Percentiles rank a stretch among this genome's conserved stretches.
Evolutionary conservation across 352 stramenopile species (phyloP).

Genomic region (Pythium volutum): DNA sequence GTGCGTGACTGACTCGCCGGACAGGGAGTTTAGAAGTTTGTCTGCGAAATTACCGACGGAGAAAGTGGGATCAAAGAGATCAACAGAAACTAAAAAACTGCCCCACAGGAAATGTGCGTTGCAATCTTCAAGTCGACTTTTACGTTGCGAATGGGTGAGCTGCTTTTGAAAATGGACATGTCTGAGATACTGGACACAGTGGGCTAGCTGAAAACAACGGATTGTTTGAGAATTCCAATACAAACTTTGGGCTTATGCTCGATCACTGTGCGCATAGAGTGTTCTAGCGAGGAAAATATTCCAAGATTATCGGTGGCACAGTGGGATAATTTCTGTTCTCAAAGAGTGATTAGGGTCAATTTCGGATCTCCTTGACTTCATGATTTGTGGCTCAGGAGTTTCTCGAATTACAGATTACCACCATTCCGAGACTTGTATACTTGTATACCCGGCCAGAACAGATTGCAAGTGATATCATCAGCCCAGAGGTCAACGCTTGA

Average conservation of each 20-base stretch:
- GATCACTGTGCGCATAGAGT: no score
- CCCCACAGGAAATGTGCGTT: no score
- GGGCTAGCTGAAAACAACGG: no score
- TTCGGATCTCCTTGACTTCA: conserved; percentile 6
- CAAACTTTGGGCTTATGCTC: no score
- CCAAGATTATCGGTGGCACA: not conserved
- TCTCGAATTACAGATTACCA: not conserved
- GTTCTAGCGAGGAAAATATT: not conserved
- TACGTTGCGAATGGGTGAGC: no score
- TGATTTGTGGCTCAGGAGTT: conserved; percentile 7
- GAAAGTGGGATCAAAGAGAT: not conserved
- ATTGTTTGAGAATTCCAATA: not conserved
- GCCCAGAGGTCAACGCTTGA: no score
- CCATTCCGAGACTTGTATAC: not conserved
- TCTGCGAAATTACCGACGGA: not conserved
- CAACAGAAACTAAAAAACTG: not conserved
- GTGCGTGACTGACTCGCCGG: conserved; percentile 1
- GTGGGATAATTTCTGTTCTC: conserved; percentile 20
- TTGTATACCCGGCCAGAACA: no score
- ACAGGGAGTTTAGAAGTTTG: not conserved
- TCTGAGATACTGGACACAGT: no score
- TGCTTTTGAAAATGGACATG: not conserved
- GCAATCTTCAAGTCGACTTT: no score
- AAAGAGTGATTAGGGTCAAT: conserved; percentile 1
- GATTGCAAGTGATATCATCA: no score